Evolutionary conservation across 2,329 filamentous ascomycete species (phyloP), one percentile per base, ranked within the genome.

Genomic region (Cladosporium halotolerans): DNA sequence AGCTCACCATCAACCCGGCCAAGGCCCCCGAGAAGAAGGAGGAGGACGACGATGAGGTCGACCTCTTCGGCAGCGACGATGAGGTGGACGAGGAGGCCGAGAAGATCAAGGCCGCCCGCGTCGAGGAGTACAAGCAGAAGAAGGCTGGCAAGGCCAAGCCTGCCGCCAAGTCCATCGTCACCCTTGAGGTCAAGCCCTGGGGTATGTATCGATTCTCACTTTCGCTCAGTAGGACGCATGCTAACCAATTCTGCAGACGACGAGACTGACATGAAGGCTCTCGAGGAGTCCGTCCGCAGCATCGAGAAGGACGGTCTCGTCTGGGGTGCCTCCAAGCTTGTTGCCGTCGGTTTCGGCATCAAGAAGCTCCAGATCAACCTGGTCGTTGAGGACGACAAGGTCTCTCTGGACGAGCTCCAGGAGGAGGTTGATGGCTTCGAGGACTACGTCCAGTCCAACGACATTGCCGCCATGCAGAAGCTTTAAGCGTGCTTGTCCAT

Each of bases 311-410:
- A 97, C 46, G 93, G 93, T 77, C 88, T 99, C 59, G 85, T 95
- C 60, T 99, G 93, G 93, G 92, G 92, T 84, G 84, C 80, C 61
- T 91, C 88, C 73, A 88, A 93, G 81, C 79, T 96, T 62, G 85
- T 95, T 49, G 74, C 91, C 62, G 85, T 99, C 67, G 92, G 91
- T 69, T 99, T 89, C 81, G 93, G 93, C 81, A 95, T 99, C 81
- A 93, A 88, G 82, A 97, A 97, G 84, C 85, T 99, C 60, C 92
- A 97, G 83, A 95, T 99, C 80, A 97, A 89, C 85, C 76, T 97
- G 65, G 90, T 97, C 66, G 79, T 97, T 62, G 93, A 97, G 81
- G 93, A 99, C 72, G 92, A 97, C 63, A 96, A 96, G 83, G 74
- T 99, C 70, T 91, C 88, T 63, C 73, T 88, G 61, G 82, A 86